phyloP scores from a whole-genome alignment of 805 yeast genomes.

The Tetrapisispora iriomotensis region DNA sequence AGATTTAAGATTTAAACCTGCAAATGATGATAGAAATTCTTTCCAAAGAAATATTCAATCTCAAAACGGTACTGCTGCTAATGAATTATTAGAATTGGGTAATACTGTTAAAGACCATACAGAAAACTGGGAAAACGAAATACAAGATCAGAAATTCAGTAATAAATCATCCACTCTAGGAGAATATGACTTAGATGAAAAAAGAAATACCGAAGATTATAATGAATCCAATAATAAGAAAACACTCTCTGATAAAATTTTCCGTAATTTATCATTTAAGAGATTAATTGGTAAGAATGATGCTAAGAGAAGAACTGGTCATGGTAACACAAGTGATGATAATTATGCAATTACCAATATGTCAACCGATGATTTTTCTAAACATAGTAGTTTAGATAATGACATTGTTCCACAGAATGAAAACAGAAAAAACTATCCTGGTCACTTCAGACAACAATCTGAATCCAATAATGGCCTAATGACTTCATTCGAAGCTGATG shows the following conservation, averaged over 20 bases:
- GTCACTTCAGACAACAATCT: slow-evolving; percentile 22
- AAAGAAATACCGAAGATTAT: slow-evolving; percentile 13
- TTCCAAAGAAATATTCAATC: slow-evolving; percentile 42
- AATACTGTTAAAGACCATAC: slow-evolving; percentile 15
- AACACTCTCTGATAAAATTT: slow-evolving; percentile 15
- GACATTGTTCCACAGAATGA: slow-evolving; percentile 1
- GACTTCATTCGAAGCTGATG: slow-evolving; percentile 15
- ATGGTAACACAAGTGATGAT: background rate
- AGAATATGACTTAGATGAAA: slow-evolving; percentile 4
- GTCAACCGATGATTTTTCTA: slow-evolving; percentile 4
- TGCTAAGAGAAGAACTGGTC: slow-evolving; percentile 1
- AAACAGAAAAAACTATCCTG: slow-evolving; percentile 16
- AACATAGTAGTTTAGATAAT: background rate
- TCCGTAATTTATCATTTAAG: slow-evolving; percentile 15
- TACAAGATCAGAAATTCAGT: slow-evolving; percentile 19
- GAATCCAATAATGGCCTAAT: slow-evolving; percentile 25
- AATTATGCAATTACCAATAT: background rate
- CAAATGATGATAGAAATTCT: slow-evolving; percentile 85
- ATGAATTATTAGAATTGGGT: slow-evolving; percentile 3
- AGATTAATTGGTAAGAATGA: slow-evolving; percentile 4
- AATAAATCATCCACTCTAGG: slow-evolving; percentile 4
- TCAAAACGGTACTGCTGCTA: background rate
- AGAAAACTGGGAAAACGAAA: slow-evolving; percentile 61
- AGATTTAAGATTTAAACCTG: slow-evolving; percentile 79
- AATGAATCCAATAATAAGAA: slow-evolving; percentile 7